Evolutionary conservation across 176 grass and related monocot species (phyloP).

Genomic region (Urochloa ruziziensis): DNA sequence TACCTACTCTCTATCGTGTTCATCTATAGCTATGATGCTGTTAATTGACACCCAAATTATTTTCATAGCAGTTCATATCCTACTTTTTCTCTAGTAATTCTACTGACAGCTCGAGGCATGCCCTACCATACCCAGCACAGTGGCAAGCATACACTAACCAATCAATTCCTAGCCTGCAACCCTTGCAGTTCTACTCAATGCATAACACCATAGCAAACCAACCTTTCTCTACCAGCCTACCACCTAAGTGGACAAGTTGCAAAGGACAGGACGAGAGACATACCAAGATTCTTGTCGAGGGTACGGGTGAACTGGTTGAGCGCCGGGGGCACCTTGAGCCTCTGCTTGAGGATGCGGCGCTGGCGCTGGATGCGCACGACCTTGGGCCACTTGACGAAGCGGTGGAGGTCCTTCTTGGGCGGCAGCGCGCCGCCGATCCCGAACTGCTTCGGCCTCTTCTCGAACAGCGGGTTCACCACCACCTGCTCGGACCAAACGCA

Average conservation of each 20-base stretch:
- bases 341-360: slow-evolving; percentile 93
- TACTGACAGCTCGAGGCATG: not conserved
- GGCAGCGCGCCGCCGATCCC: slow-evolving; percentile 76
- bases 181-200: not conserved
- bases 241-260: too few species aligned
- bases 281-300: slow-evolving; percentile 91
- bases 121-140: not conserved
- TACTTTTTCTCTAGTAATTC: too few species aligned
- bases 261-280: not conserved
- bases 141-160: not conserved
- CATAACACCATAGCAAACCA: not conserved
- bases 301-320: slow-evolving; percentile 96
- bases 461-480: slow-evolving; percentile 76
- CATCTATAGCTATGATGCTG: not conserved
- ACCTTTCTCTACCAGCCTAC: not conserved
- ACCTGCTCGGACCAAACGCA: slow-evolving; percentile 34
- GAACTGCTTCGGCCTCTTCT: slow-evolving; percentile 95
- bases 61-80: not conserved
- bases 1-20: not conserved
- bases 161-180: not conserved
- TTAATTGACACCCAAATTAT: not conserved
- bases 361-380: slow-evolving; percentile 87
- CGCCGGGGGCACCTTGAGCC: slow-evolving; percentile 83
- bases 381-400: slow-evolving; percentile 97
- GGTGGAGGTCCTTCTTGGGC: slow-evolving; percentile 80